A percentile compares a stretch with the other conserved stretches of the same genome.
phyloP scores from a whole-genome alignment of 164 flowering plant genomes.

The Chimonanthus praecox region DNA sequence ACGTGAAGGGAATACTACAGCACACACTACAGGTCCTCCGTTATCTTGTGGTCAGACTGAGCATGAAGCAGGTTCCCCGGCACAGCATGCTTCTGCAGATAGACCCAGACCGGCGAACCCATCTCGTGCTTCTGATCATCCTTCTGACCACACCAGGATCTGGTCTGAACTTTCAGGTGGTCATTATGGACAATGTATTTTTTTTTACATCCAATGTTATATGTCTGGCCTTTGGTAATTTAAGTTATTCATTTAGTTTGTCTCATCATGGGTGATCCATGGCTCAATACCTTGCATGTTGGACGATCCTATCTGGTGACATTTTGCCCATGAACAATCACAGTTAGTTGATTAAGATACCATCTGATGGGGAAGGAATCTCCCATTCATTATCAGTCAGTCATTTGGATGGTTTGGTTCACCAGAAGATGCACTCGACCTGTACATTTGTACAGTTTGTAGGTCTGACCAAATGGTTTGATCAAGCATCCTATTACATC shows the following conservation, averaged over 20 bases:
- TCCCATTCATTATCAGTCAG: neutral
- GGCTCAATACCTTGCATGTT: neutral
- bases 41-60: constrained; percentile 27
- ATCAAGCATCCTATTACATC: too few species aligned
- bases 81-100: constrained; percentile 22
- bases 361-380: neutral
- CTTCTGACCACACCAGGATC: constrained; percentile 84
- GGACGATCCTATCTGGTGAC: neutral
- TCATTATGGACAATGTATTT: too few species aligned
- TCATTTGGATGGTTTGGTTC: neutral
- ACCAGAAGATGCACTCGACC: neutral
- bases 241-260: neutral
- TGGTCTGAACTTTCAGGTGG: constrained; percentile 98
- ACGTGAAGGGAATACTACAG: constrained; percentile 41
- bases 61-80: constrained; percentile 27
- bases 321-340: neutral
- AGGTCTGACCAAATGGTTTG: neutral
- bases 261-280: neutral
- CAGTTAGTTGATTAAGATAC: neutral
- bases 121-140: constrained; percentile 38
- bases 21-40: constrained; percentile 31
- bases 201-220: too few species aligned
- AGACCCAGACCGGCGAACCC: constrained; percentile 24
- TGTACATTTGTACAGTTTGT: neutral
- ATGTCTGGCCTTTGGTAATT: neutral